Base-by-base conservation (phyloP, 108 stramenopile genomes). In the Nitzschia putrida region DNA sequence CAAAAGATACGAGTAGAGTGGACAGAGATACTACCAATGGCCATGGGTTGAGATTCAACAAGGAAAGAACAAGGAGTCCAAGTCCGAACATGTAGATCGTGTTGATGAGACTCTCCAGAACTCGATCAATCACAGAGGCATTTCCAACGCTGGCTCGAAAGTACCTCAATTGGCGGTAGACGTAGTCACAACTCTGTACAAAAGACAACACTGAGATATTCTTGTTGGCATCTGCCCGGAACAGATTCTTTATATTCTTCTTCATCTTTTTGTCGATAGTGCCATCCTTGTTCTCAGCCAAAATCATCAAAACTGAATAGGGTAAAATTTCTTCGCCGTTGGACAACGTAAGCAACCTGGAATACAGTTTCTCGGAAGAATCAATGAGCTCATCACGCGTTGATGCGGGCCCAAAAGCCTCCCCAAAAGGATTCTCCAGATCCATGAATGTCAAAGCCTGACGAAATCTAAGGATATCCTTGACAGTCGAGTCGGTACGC, bases 1-100 rank as follows among this genome's bases (percentile, higher is more conserved):
- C 81, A 57, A 89, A 77, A 0, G 87, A 81, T 20, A 94, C 84
- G 29, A 90, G 24, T 4, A 93, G 65, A 18, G 89, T 85, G 2
- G 85, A 81, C 39, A 90, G 24, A 22, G 89, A 85, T 22, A 88
- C 83, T 7, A 93, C 73, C 21, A 93, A 69, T 22, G 87, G 81
- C 85, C 83, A 86, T 5, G 90, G 93, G 57, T 91, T 89, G 40
- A 88, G 65, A 23, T 81, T 52, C 43, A 94, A 55, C 0, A 91
- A 54, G n/a, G 60, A 47, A 54, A 90, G 47, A 0, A 89, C 56
- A 25, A 79, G 55, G 49, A 89, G 57, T n/a, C 54, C 57, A 16
- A 94, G 72, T 51, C 84, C 71, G 61, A 91, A 87, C 53, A 53
- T 61, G 39, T 88, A 88, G 10, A 86, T 44, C 0, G 43, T 71